These are phyloP conservation scores for Phlebiopsis flavidoalba DNA, from an alignment of 768 basidiomycete species.

Conservation along the genomic window DNA sequence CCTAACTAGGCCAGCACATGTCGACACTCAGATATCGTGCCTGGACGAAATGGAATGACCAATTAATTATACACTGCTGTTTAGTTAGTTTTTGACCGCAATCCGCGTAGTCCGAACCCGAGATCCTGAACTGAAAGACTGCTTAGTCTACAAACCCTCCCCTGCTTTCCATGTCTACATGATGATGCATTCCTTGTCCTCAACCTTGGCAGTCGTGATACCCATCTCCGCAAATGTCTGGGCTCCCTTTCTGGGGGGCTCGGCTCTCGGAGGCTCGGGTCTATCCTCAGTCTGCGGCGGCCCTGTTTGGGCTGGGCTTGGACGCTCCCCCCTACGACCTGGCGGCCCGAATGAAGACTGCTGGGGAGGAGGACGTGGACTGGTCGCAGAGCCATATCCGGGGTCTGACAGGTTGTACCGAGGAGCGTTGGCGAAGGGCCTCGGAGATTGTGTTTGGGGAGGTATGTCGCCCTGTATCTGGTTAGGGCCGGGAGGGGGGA, in stretches of 20 bases:
- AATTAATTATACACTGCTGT: background rate
- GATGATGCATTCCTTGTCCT: constrained; percentile 81
- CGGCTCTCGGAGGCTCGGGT: background rate
- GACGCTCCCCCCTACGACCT: background rate
- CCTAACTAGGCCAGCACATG: too few species aligned
- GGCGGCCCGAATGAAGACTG: constrained; percentile 10
- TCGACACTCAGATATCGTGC: too few species aligned
- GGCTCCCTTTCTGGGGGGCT: constrained; percentile 37
- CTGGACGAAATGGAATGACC: too few species aligned
- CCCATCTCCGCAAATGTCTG: constrained; percentile 95
- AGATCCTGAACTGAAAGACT: background rate
- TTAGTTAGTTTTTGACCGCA: background rate
- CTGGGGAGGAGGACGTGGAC: constrained; percentile 8
- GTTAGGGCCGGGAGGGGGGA: background rate
- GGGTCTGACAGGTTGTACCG: constrained; percentile 47
- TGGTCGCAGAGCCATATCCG: constrained; percentile 18
- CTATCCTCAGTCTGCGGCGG: background rate
- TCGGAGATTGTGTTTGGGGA: background rate
- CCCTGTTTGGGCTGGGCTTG: constrained; percentile 6
- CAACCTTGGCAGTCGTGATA: constrained; percentile 68
- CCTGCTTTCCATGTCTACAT: constrained; percentile 48
- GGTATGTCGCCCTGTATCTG: background rate
- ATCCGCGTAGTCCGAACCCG: background rate
- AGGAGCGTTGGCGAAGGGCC: constrained; percentile 33
- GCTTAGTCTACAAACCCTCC: background rate